A percentile compares a stretch with the other conserved stretches of the same genome.
These are phyloP conservation scores for Xylaria sp. DNA, from an alignment of 2,329 filamentous ascomycete genomes.

Conservation along the genomic window DNA sequence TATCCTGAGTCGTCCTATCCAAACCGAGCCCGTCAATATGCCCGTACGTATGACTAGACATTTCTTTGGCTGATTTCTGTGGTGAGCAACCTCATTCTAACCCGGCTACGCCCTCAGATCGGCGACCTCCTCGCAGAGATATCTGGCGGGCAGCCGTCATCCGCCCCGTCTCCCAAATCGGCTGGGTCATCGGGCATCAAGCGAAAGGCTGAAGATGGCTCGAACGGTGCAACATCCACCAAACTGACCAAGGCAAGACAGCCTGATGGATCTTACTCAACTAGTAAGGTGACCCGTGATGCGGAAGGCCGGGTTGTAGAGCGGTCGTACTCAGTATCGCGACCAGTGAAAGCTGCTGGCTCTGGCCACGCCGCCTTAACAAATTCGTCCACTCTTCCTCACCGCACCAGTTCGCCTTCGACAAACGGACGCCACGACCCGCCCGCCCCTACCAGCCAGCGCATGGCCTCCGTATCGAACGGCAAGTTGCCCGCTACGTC, in stretches of 20 bases:
- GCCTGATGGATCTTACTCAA: slow-evolving; percentile 44
- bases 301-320: slow-evolving; percentile 40
- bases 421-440: slow-evolving; percentile 45
- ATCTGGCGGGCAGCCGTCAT: slow-evolving; percentile 61
- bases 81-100: slow-evolving; percentile 34
- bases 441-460: slow-evolving; percentile 39
- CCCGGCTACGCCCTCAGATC: slow-evolving; percentile 54
- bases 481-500: slow-evolving; percentile 32
- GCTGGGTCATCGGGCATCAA: slow-evolving; percentile 55
- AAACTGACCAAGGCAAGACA: slow-evolving; percentile 46
- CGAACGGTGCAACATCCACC: slow-evolving; percentile 39
- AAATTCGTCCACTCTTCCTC: slow-evolving; percentile 46
- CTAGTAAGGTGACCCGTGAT: slow-evolving; percentile 45
- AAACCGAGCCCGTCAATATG: slow-evolving; percentile 47
- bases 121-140: slow-evolving; percentile 70
- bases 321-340: slow-evolving; percentile 39
- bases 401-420: slow-evolving; percentile 43
- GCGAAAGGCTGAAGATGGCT: slow-evolving; percentile 67
- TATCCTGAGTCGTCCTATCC: slow-evolving; percentile 31
- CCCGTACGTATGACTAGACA: slow-evolving; percentile 48
- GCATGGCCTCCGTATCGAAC: slow-evolving; percentile 37
- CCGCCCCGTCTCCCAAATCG: slow-evolving; percentile 47
- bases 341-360: slow-evolving; percentile 41
- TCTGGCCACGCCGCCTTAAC: slow-evolving; percentile 38
- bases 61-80: slow-evolving; percentile 1